Evolutionary conservation across 768 basidiomycete species (phyloP), one percentile per base, ranked within the genome.

Genomic region (Amanita pallidorosea): DNA sequence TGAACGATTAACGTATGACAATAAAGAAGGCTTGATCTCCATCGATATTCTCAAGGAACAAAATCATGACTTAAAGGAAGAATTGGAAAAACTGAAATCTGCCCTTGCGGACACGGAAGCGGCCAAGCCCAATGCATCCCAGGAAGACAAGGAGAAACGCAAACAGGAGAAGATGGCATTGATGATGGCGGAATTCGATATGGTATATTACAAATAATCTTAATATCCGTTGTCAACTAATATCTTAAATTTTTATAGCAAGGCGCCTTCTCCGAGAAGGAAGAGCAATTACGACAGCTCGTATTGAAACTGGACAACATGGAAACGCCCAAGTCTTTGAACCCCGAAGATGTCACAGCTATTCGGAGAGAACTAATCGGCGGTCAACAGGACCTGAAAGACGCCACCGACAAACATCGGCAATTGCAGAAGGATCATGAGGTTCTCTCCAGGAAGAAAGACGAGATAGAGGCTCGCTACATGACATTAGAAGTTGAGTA

Each of bases 161-260:
- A 98, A 98, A 68, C 92, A 95, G 61, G 95, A 98, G 73, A 97
- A 97, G 77, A 90, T 99, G 88, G 93, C 91, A 7, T 74, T 93
- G 57, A 96, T 99, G 91, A 97, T 99, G 95, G 91, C 95, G 53
- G 94, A 95, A 66, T 95, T 99, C 58, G 94, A 98, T 67, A 78
- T 87, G 55, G 95, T 95, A 57, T 61, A 86, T 70, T 52, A 36
- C 38, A n/a, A 44, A 20, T 37, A 9, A 13, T 22, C 18, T 33
- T 22, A 49, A 13, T 42, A 49, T 36, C 50, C 27, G 25, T 20
- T 53, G 31, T 38, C 47, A 52, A 20, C 40, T 47, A 34, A 34
- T 9, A 18, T 37, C 45, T 34, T 53, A 36, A 25, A 34, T 51
- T 31, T 38, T 52, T 57, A 56, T 57, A 89, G 88, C 88, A 92